phyloP scores from a whole-genome alignment of 805 yeast genomes.

The Hermanozyma aechmeae region DNA sequence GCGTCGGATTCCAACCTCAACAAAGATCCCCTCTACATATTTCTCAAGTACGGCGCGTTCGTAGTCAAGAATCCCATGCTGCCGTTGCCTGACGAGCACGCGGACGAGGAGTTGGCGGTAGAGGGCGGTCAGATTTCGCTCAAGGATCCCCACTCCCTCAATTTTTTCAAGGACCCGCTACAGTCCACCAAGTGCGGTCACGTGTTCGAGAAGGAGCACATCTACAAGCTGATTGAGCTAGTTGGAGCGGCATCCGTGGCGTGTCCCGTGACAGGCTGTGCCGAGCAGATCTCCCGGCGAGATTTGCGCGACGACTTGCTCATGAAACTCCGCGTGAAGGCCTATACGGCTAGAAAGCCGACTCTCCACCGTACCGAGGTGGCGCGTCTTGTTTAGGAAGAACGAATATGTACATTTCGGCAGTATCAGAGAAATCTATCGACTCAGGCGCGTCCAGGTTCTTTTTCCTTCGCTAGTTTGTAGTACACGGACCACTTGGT shows the following conservation, averaged over 20 bases:
- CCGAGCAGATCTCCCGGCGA: conserved; percentile 16
- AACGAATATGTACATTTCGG: no score
- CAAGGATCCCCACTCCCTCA: conserved; percentile 57
- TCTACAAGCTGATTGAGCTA: conserved; percentile 20
- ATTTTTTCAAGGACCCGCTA: conserved; percentile 44
- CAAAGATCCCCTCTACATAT: conserved; percentile 11
- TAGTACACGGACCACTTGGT: no score
- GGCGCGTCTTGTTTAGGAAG: no score
- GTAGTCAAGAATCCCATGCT: conserved; percentile 51
- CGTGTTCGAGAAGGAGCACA: conserved; percentile 44
- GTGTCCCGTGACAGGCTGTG: conserved; percentile 60
- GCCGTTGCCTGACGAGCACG: conserved; percentile 46
- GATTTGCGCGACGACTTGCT: conserved; percentile 40
- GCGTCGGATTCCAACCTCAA: neutral
- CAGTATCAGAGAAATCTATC: no score
- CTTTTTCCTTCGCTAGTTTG: no score
- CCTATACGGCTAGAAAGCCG: conserved; percentile 20
- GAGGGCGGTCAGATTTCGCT: conserved; percentile 66
- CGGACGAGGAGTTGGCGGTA: conserved; percentile 54
- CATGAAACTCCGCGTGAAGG: conserved; percentile 47
- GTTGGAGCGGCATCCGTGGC: conserved; percentile 1
- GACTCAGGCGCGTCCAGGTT: no score
- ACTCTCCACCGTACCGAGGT: no score
- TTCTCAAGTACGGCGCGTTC: conserved; percentile 34
- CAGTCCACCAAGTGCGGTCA: conserved; percentile 52